Base-by-base conservation (phyloP, 108 stramenopile species). In the Pelagomonas calceolata region DNA sequence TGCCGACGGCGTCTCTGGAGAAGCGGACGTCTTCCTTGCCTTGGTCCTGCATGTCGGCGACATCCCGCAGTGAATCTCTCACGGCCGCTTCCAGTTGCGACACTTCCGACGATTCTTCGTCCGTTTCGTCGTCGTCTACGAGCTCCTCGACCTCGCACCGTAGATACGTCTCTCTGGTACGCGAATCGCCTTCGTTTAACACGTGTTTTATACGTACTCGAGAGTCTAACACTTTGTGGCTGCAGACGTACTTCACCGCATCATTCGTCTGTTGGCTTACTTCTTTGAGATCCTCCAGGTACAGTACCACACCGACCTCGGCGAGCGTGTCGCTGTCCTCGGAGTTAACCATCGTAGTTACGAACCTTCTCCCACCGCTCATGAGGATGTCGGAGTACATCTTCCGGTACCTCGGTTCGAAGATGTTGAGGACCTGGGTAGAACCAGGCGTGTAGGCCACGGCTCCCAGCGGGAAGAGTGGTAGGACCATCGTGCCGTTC, bases 301-400 rank as follows among this genome's bases (percentile, higher is more conserved):
- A 81, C 74, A 92, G 89, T 66, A 92, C 66, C 16, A 92, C 89
- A 7, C 91, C 91, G 37, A 82, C 83, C 71, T 86, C 67, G 0
- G 91, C 91, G 75, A 92, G 89, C 69, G 86, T 74, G 34, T 89
- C 91, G 66, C 81, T 65, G 75, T 88, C 85, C 7, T 80, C 75
- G 31, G 89, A 88, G 68, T 92, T 89, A 35, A 85, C 85, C 79
- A 89, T 92, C 70, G 75, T 69, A 0, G 89, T 89, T 0, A 84
- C 86, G 75, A 92, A 92, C 17, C 89, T 85, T 75, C 89, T 87
- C 63, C 82, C 83, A 0, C 91, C 91, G 81, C 89, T 90, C 89
- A 90, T 88, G 30, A 92, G 71, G 65, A 92, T 92, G 76, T 92
- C 91, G 34, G 82, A 86, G 82, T 92, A 92, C 91, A 92, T 92